Base-by-base conservation (phyloP, 805 yeast genomes). In the Pichia phayaonensis region DNA sequence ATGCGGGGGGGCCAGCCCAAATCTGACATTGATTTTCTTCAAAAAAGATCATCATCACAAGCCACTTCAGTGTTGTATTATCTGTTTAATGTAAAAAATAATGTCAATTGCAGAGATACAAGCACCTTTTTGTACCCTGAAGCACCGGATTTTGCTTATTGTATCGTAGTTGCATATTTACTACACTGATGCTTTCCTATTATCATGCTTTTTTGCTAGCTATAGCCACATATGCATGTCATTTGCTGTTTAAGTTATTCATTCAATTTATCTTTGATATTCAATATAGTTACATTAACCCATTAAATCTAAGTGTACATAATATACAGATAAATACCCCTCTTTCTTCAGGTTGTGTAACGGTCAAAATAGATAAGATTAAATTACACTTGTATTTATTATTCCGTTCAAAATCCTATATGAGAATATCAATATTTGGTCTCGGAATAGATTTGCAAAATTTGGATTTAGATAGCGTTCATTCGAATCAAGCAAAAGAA, bases 321-420 rank as follows among this genome's bases (percentile, higher is more conserved):
- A 36, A 31, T 38, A 12, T 54, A 34, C 11, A 16, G 2, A 29
- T 26, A 18, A 49, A 51, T 46, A 24, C 24, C 5, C 20, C 38
- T 3, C 11, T 24, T 11, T 11, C 36, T 1, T 21, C 20, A 4
- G 36, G 22, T 4, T 36, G 38, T 43, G 10, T 47, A 11, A 22
- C 12, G 1, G 16, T 47, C 5, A 29, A 26, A 34, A 42, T 49
- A 3, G 47, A 41, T 3, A 40, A n/a, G n/a, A 39, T 53, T 3
- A 46, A 36, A 18, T 31, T 54, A 18, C 49, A 42, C 20, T 39
- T 54, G 2, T 45, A 53, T 16, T 6, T 54, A 5, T 45, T 54
- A n/a, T 34, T 11, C 15, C 24, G 22, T 13, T n/a, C 8, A 12
- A 24, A 45, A 13, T 36, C 34, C 1, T 36, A 45, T 26, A 34